Evolutionary conservation across 306 rosid genomes (phyloP), one percentile per base, ranked within the genome.

Genomic region (Gastrolobium bilobum): DNA sequence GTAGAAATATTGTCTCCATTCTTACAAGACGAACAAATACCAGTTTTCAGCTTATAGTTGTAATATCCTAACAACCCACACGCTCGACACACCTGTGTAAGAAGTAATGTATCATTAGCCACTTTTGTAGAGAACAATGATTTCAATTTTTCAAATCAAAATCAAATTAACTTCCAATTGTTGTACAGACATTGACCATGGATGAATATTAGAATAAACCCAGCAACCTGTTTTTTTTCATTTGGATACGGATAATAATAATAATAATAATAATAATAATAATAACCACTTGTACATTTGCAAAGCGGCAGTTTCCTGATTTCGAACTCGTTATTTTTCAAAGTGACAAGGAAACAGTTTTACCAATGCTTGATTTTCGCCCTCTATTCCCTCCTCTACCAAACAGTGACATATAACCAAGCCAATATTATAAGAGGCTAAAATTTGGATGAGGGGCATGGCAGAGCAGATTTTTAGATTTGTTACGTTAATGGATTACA

Each of bases 51-150:
- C 89, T 89, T 88, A 67, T 90, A 91, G 85, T 91, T 90, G 89
- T 91, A 92, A 77, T 95, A 95, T 76, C 99, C 98, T 76, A 91
- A 60, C 88, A 92, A 82, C 42, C 99, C 99, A 86, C 99, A 95
- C 38, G 43, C 68, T 60, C 92, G 83, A 71, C 98, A 91, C 10
- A 91, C 97, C 94, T 92, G 91, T 39, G 79, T 34, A 46, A 65
- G 84, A 62, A 34, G 47, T 65, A 48, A 73, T 44, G 48, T 42
- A 39, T 42, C 60, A 39, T 54, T 76, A 81, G 64, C 64, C 29
- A 71, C n/a, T 61, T 42, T 14, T 40, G 1, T 68, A 47, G 13
- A 70, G 34, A 62, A 26, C 43, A 10, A 51, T 48, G 2, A 7
- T 66, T 46, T 66, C 43, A 43, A 52, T 50, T 35, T 20, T 60